Percentiles rank a stretch among this genome's conserved stretches.
These are phyloP conservation scores for Fusarium sp. DNA, from an alignment of 2,329 filamentous ascomycete genomes.

Conservation along the genomic window DNA sequence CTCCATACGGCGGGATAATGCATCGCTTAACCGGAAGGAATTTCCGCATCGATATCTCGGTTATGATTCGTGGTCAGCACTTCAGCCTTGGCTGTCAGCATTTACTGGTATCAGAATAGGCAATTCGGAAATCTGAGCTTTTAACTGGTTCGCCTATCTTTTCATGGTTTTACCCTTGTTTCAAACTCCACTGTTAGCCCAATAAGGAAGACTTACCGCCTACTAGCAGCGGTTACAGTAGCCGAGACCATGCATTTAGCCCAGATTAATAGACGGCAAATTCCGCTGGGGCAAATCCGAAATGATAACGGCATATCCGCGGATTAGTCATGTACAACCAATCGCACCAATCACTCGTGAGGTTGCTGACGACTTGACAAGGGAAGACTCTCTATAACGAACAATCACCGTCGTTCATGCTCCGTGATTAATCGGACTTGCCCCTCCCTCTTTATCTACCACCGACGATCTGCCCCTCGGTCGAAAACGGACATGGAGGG, in stretches of 20 bases:
- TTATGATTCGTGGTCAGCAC: background rate
- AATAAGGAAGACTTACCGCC: background rate
- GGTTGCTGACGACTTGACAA: background rate
- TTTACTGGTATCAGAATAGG: background rate
- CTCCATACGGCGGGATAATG: background rate
- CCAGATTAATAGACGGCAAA: background rate
- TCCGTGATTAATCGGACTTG: background rate
- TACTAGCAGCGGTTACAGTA: background rate
- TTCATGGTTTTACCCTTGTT: background rate
- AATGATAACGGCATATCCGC: background rate
- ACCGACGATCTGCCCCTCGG: background rate
- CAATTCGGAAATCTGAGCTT: background rate
- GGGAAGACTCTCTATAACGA: background rate
- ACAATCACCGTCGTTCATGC: background rate
- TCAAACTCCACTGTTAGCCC: background rate
- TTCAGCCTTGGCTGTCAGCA: background rate
- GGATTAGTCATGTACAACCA: background rate
- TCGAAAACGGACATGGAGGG: background rate
- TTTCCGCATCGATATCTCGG: background rate
- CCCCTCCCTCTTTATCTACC: background rate
- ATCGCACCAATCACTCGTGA: background rate
- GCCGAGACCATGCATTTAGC: background rate
- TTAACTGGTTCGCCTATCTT: background rate
- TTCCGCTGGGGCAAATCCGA: background rate
- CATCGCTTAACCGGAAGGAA: background rate